Evolutionary conservation across 2,329 filamentous ascomycete species (phyloP).

Genomic region (Talaromyces funiculosus): DNA sequence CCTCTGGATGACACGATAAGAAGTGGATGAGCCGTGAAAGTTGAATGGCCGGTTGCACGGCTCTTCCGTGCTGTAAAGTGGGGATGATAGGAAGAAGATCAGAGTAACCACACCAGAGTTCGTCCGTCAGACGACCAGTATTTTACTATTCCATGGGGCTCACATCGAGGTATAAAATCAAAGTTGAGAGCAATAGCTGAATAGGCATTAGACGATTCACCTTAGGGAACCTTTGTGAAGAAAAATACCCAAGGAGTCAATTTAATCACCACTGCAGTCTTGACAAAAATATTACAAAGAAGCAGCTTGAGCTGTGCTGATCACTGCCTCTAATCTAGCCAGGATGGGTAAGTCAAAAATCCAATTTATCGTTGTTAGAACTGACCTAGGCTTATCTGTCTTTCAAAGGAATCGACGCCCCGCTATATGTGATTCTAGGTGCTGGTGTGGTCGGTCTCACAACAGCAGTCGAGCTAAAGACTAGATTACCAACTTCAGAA

Average conservation of each 20-base stretch:
- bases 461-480: constrained; percentile 3
- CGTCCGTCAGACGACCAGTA: background rate
- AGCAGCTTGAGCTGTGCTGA: background rate
- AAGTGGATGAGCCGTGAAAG: background rate
- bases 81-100: background rate
- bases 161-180: background rate
- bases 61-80: background rate
- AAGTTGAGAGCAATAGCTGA: background rate
- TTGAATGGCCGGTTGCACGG: background rate
- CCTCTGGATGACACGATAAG: background rate
- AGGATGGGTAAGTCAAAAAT: background rate
- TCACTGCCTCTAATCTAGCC: background rate
- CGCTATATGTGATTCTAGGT: constrained; percentile 5
- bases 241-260: background rate
- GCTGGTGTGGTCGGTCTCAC: constrained; percentile 1
- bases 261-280: background rate
- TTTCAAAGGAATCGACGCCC: background rate
- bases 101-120: background rate
- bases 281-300: background rate
- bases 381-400: background rate
- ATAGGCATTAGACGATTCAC: background rate
- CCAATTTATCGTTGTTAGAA: background rate
- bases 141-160: background rate
- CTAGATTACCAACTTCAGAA: background rate
- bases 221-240: background rate